These are phyloP conservation scores for Ogataea henricii DNA, from an alignment of 805 yeast genomes.

Conservation along the genomic window DNA sequence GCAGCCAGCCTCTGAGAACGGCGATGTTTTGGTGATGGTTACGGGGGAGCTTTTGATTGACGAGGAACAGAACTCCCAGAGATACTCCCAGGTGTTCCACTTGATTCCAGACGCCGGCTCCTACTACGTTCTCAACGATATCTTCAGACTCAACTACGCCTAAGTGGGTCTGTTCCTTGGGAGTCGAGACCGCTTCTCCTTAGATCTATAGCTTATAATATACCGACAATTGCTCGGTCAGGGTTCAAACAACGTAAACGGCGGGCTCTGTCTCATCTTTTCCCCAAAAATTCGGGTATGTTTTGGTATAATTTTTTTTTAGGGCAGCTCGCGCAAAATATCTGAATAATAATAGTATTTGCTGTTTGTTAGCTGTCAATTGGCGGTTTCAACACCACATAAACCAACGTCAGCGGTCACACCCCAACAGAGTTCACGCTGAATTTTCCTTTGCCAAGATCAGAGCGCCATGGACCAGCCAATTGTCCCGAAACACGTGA, in stretches of 20 bases:
- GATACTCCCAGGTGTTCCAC: conserved; percentile 97
- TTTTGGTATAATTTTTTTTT: too few species aligned
- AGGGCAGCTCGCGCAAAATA: neutral
- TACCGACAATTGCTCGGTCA: too few species aligned
- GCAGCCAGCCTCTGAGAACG: conserved; percentile 92
- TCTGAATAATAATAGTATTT: too few species aligned
- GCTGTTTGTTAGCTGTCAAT: neutral
- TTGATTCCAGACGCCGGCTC: conserved; percentile 89
- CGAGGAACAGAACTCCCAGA: conserved; percentile 93
- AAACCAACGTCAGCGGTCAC: neutral
- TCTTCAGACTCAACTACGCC: conserved; percentile 90
- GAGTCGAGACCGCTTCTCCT: neutral
- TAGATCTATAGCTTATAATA: conserved; percentile 3
- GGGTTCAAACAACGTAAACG: too few species aligned
- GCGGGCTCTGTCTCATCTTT: too few species aligned
- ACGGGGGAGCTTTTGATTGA: conserved; percentile 93
- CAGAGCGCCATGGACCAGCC: conserved; percentile 24
- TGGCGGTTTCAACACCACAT: neutral
- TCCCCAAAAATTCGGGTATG: too few species aligned
- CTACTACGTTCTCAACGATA: conserved; percentile 94
- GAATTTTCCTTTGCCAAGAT: neutral
- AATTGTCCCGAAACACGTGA: conserved; percentile 25
- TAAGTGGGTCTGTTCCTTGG: conserved; percentile 26
- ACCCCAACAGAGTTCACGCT: neutral
- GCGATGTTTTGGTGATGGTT: conserved; percentile 95